Percentiles rank a stretch among this genome's conserved stretches.
Conservation (phyloP, 768 basidiomycete genomes). For the Phylloporus sp. region DNA sequence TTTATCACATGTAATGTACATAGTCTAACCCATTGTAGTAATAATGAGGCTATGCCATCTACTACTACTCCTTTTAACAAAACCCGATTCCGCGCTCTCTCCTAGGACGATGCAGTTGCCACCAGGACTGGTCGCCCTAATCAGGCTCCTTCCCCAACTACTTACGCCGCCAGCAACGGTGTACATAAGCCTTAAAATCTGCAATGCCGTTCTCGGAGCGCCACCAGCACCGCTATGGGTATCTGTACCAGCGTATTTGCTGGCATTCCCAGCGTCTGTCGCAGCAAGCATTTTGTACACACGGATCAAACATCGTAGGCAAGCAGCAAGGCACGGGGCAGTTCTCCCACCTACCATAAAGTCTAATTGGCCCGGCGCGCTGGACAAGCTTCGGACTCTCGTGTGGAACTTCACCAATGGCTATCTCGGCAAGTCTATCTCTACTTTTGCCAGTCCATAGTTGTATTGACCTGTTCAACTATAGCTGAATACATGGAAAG, state of each 20-base stretch:
- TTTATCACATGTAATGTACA: no score
- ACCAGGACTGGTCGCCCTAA: conserved; percentile 32
- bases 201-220: conserved; percentile 1
- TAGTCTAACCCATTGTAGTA: no score
- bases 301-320: conserved; percentile 38
- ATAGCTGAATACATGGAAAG: conserved; percentile 11
- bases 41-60: background rate
- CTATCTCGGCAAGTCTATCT: conserved; percentile 41
- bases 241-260: conserved; percentile 13
- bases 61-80: background rate
- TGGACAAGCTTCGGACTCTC: conserved; percentile 42
- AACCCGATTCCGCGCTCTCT: background rate
- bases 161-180: conserved; percentile 16
- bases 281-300: conserved; percentile 36
- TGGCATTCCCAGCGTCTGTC: conserved; percentile 24
- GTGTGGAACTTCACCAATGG: conserved; percentile 39
- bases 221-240: conserved; percentile 12
- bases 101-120: conserved; percentile 18
- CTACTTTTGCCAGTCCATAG: background rate
- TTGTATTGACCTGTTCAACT: background rate
- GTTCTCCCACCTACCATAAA: conserved; percentile 37
- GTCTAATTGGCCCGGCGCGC: conserved; percentile 42
- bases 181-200: conserved; percentile 11
- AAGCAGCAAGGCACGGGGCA: conserved; percentile 45
- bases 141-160: conserved; percentile 28